phyloP scores from a whole-genome alignment of 2,329 filamentous ascomycete species.

The Blastomyces emzantsi region DNA sequence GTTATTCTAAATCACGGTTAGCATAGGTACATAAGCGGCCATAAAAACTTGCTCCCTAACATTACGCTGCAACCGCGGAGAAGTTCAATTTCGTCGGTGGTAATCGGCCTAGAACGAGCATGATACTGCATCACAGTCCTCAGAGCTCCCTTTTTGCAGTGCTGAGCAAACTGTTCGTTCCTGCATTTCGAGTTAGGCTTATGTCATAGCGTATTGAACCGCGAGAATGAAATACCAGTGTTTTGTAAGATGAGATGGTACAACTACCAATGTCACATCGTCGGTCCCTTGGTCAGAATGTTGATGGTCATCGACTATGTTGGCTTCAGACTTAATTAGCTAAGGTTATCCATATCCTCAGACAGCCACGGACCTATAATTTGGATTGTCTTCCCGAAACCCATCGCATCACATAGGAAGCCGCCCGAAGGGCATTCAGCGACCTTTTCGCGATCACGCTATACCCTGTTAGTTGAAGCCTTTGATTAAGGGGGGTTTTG shows the following conservation, averaged over 20 bases:
- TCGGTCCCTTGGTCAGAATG: conserved; percentile 14
- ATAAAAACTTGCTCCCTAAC: conserved; percentile 11
- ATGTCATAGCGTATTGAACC: neutral
- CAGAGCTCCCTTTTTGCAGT: conserved; percentile 23
- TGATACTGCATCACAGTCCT: conserved; percentile 22
- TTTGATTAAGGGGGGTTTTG: neutral
- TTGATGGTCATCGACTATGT: conserved; percentile 28
- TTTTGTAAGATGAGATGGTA: conserved; percentile 25
- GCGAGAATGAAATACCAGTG: conserved; percentile 26
- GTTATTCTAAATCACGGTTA: conserved; percentile 25
- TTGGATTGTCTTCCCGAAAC: conserved; percentile 34
- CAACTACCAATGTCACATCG: conserved; percentile 32
- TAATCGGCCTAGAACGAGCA: conserved; percentile 17
- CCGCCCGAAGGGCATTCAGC: conserved; percentile 25
- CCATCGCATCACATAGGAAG: conserved; percentile 35
- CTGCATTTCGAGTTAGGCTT: conserved; percentile 14
- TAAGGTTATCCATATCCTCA: neutral
- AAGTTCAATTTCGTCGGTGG: conserved; percentile 17
- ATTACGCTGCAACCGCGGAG: conserved; percentile 22
- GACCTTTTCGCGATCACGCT: conserved; percentile 27
- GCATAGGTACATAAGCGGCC: neutral
- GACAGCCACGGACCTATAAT: conserved; percentile 18
- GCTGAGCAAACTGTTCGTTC: conserved; percentile 25
- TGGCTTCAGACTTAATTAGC: conserved; percentile 20
- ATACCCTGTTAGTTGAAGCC: conserved; percentile 13